These are phyloP conservation scores for Pyricularia pennisetigena DNA, from an alignment of 2,329 filamentous ascomycete species.

Conservation along the genomic window DNA sequence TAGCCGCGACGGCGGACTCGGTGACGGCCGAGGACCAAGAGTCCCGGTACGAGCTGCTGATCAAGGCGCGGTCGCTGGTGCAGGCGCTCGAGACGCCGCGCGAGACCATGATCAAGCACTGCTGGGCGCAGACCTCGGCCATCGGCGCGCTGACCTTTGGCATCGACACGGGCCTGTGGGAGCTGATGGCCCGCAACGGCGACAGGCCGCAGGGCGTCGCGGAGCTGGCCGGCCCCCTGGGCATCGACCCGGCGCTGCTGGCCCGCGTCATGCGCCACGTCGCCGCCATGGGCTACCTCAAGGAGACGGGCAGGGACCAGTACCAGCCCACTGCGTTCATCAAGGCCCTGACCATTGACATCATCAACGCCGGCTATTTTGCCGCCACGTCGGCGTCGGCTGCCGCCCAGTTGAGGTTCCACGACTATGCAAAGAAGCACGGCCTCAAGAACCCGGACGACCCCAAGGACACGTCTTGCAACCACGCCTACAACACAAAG, in stretches of 20 bases:
- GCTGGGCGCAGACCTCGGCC: conserved; percentile 23
- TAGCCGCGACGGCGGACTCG: neutral
- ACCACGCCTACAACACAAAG: neutral
- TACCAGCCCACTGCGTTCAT: conserved; percentile 28
- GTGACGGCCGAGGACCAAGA: conserved; percentile 11
- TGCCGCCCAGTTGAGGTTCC: neutral
- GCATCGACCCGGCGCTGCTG: conserved; percentile 1
- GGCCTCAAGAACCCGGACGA: neutral
- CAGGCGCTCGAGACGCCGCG: conserved; percentile 32
- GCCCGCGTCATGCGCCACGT: conserved; percentile 26
- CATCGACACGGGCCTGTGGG: conserved; percentile 25
- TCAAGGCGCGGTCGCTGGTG: conserved; percentile 22
- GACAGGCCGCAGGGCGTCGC: conserved; percentile 18
- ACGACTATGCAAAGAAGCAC: neutral
- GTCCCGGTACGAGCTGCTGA: conserved; percentile 16
- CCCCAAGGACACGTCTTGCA: neutral
- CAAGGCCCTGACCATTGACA: conserved; percentile 21
- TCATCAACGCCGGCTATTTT: conserved; percentile 24
- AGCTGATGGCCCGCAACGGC: conserved; percentile 19
- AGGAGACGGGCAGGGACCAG: conserved; percentile 22
- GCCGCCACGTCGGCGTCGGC: neutral
- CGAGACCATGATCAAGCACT: conserved; percentile 36
- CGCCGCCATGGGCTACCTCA: conserved; percentile 27
- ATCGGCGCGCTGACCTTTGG: conserved; percentile 12
- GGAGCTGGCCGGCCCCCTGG: conserved; percentile 19